These are phyloP conservation scores for Solanum tarijense DNA, from an alignment of 257 asterid genomes.

Conservation along the genomic window DNA sequence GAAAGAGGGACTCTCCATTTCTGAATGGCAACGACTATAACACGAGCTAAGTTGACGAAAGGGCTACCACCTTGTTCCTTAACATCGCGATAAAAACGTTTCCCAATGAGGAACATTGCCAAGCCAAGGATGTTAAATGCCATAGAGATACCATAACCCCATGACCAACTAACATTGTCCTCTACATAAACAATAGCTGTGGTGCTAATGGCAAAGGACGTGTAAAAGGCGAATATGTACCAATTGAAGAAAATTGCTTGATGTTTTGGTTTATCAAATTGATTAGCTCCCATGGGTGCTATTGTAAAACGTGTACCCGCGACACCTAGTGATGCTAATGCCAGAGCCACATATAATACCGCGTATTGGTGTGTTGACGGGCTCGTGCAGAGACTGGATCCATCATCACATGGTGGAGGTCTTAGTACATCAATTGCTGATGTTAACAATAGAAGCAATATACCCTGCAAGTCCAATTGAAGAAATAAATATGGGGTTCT, in stretches of 20 bases:
- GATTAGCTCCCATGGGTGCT: slow-evolving; percentile 28
- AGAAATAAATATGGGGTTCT: neutral
- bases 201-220: slow-evolving; percentile 7
- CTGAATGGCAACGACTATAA: slow-evolving; percentile 33
- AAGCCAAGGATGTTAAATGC: slow-evolving; percentile 15
- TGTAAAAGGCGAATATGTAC: slow-evolving; percentile 20
- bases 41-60: slow-evolving; percentile 40
- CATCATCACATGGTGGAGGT: slow-evolving; percentile 19
- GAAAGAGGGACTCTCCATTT: slow-evolving; percentile 33
- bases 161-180: slow-evolving; percentile 24
- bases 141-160: slow-evolving; percentile 17
- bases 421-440: slow-evolving; percentile 16
- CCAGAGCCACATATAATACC: slow-evolving; percentile 13
- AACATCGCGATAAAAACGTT: slow-evolving; percentile 14
- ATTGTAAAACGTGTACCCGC: slow-evolving; percentile 27
- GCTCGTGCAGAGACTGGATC: neutral
- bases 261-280: slow-evolving; percentile 17
- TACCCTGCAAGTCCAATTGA: slow-evolving; percentile 13
- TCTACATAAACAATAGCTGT: slow-evolving; percentile 24
- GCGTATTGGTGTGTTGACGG: slow-evolving; percentile 17
- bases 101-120: slow-evolving; percentile 15
- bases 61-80: slow-evolving; percentile 48
- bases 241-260: slow-evolving; percentile 19
- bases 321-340: slow-evolving; percentile 15
- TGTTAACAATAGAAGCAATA: slow-evolving; percentile 12